These are phyloP conservation scores for Starmerella vitae DNA, from an alignment of 805 yeast species.

Conservation along the genomic window DNA sequence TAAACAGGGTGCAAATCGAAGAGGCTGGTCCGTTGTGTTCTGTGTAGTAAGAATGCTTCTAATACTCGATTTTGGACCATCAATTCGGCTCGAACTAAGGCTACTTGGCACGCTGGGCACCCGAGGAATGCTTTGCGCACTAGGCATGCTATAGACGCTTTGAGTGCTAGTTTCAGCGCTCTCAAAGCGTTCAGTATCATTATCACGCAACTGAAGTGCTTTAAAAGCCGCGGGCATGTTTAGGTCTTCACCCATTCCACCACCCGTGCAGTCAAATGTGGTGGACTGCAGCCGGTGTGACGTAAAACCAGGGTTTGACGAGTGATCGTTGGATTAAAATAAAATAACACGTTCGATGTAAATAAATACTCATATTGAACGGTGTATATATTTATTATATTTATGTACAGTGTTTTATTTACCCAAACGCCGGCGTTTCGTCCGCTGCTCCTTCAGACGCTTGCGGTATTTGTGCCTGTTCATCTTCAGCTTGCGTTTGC, in stretches of 20 bases:
- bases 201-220: slow-evolving; percentile 15
- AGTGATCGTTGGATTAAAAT: too few species aligned
- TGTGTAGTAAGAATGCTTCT: background rate
- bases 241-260: slow-evolving; percentile 20
- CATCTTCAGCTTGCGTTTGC: slow-evolving; percentile 79
- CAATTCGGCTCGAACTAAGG: too few species aligned
- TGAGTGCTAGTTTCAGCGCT: background rate
- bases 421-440: slow-evolving; percentile 26
- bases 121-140: background rate
- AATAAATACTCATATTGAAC: too few species aligned
- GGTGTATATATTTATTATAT: too few species aligned
- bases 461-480: slow-evolving; percentile 93
- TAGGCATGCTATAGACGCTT: background rate
- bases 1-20: slow-evolving; percentile 1
- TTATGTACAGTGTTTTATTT: slow-evolving; percentile 11
- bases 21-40: background rate
- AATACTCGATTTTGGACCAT: too few species aligned
- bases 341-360: too few species aligned
- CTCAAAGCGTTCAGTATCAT: background rate
- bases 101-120: background rate
- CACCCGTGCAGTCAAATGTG: too few species aligned
- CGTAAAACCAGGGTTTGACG: too few species aligned
- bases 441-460: slow-evolving; percentile 85
- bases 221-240: slow-evolving; percentile 24
- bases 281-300: too few species aligned